A percentile compares a stretch with the other conserved stretches of the same genome.
Conservation (phyloP, 192 early-diverging fungal species). For the Diversispora epigaea region DNA sequence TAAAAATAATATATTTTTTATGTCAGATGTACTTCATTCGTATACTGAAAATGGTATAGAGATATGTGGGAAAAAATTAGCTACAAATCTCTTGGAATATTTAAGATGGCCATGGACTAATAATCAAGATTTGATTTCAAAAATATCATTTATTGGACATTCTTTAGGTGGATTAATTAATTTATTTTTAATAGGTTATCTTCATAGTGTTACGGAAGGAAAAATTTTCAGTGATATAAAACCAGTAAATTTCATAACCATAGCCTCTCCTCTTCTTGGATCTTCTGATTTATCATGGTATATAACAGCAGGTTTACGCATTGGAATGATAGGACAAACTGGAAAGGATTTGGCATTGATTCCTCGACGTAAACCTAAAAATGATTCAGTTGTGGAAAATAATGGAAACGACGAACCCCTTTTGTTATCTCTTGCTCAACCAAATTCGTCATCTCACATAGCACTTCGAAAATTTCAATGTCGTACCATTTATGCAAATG, state of each 20-base stretch:
- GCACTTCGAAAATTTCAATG: constrained; percentile 38
- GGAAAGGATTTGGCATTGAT: constrained; percentile 47
- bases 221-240: constrained; percentile 42
- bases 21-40: constrained; percentile 47
- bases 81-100: constrained; percentile 42
- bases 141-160: constrained; percentile 51
- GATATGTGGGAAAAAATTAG: constrained; percentile 42
- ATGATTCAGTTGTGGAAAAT: constrained; percentile 20
- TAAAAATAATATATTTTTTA: constrained; percentile 29
- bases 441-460: constrained; percentile 37
- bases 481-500: constrained; percentile 50
- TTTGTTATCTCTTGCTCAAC: constrained; percentile 43
- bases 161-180: constrained; percentile 55
- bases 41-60: constrained; percentile 50
- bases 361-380: not conserved
- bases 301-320: constrained; percentile 31
- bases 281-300: constrained; percentile 46
- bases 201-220: constrained; percentile 47
- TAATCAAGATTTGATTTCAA: constrained; percentile 35
- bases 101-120: constrained; percentile 19
- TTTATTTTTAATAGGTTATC: constrained; percentile 42
- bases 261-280: constrained; percentile 49
- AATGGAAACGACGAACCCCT: constrained; percentile 37
- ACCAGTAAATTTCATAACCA: constrained; percentile 46
- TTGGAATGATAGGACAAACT: constrained; percentile 48